Percentiles rank a stretch among this genome's conserved stretches.
phyloP scores from a whole-genome alignment of 306 rosid genomes.

The Prunus campanulata region DNA sequence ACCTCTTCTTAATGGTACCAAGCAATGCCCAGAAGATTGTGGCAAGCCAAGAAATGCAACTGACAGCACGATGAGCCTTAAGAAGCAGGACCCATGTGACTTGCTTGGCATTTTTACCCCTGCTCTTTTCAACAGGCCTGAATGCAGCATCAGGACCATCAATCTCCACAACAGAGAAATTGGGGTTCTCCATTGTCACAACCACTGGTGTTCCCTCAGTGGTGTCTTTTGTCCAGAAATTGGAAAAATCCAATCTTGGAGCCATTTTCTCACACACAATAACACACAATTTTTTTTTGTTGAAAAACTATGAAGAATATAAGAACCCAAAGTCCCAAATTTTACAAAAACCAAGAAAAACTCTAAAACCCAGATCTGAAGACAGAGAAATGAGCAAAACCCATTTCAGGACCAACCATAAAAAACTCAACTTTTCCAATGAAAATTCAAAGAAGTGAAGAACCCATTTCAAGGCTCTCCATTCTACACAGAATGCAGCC shows the following conservation, averaged over 20 bases:
- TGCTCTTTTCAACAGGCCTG: conserved; percentile 70
- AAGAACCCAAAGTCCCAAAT: not conserved
- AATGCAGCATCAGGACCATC: conserved; percentile 80
- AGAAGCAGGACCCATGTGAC: conserved; percentile 92
- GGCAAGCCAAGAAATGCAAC: conserved; percentile 69
- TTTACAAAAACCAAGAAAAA: conserved; percentile 24
- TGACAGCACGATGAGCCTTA: conserved; percentile 73
- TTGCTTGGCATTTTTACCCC: conserved; percentile 84
- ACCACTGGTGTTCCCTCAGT: conserved; percentile 78
- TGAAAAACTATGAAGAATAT: not conserved
- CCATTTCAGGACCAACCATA: conserved; percentile 26
- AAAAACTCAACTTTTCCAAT: conserved; percentile 5
- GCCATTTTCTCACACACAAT: conserved; percentile 46
- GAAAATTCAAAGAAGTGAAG: conserved; percentile 22
- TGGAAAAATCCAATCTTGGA: conserved; percentile 68
- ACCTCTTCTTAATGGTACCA: conserved; percentile 68
- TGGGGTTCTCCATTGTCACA: conserved; percentile 88
- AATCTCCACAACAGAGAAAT: conserved; percentile 81
- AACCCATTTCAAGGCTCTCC: conserved; percentile 32
- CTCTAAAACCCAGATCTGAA: conserved; percentile 55
- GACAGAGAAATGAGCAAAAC: conserved; percentile 31
- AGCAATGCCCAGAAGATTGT: conserved; percentile 66
- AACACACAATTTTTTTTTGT: conserved; percentile 8
- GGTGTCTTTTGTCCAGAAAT: conserved; percentile 58
- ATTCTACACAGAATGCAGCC: conserved; percentile 38